Percentiles rank a stretch among this genome's conserved stretches.
phyloP scores from a whole-genome alignment of 2,329 filamentous ascomycete species.

The Ascochyta clinopodiicola region DNA sequence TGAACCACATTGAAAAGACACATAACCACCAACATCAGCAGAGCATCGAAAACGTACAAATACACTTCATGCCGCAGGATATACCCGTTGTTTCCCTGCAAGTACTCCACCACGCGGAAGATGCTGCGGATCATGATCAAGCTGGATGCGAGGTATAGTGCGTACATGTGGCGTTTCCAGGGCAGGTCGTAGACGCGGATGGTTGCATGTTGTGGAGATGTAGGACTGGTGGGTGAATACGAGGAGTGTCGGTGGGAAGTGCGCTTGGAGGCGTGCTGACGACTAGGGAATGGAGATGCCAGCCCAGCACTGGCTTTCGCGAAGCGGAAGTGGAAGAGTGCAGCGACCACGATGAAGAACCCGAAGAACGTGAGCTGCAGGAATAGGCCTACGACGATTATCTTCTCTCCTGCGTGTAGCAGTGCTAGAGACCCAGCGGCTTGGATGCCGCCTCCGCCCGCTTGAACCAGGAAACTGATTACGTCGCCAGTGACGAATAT shows the following conservation, averaged over 20 bases:
- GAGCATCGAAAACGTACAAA: constrained; percentile 57
- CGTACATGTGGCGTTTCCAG: constrained; percentile 47
- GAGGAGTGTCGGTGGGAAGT: background rate
- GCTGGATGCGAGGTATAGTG: constrained; percentile 52
- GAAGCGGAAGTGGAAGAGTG: constrained; percentile 5
- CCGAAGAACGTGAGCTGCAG: constrained; percentile 55
- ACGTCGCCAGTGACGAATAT: constrained; percentile 57
- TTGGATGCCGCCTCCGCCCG: constrained; percentile 43
- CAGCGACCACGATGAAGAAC: constrained; percentile 13
- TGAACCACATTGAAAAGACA: constrained; percentile 45
- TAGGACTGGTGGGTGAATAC: background rate
- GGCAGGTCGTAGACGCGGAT: constrained; percentile 2
- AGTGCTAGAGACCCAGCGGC: background rate
- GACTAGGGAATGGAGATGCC: background rate
- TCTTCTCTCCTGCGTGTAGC: constrained; percentile 4
- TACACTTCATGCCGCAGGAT: constrained; percentile 53
- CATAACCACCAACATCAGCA: constrained; percentile 53
- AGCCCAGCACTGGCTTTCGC: background rate
- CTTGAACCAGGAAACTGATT: constrained; percentile 54
- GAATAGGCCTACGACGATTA: constrained; percentile 12
- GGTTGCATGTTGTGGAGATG: background rate
- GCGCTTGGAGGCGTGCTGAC: background rate
- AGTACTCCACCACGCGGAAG: constrained; percentile 59
- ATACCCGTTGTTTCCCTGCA: constrained; percentile 53
- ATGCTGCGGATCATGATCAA: constrained; percentile 59